Conservation (phyloP, 192 early-diverging fungal genomes). For the Jimgerdemannia flammicorona region DNA sequence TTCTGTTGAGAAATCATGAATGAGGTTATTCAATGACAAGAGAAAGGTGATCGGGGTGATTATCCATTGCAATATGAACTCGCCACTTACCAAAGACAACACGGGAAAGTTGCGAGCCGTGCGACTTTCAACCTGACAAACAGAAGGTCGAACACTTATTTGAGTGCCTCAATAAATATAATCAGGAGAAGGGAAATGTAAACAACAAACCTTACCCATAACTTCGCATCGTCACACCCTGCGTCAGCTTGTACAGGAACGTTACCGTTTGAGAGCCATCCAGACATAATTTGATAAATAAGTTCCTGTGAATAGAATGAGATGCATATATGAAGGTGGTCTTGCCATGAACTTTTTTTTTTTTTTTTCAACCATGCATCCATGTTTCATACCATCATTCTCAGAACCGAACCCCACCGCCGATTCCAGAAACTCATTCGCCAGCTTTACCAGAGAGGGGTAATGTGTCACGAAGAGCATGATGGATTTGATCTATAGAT, state of each 20-base stretch:
- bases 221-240: constrained; percentile 57
- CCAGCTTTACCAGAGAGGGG: constrained; percentile 56
- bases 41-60: background rate
- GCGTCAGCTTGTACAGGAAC: constrained; percentile 67
- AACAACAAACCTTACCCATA: constrained; percentile 52
- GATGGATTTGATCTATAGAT: constrained; percentile 34
- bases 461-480: constrained; percentile 83
- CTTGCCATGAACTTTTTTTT: no score
- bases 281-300: background rate
- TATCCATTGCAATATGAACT: background rate
- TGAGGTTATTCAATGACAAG: background rate
- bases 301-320: background rate
- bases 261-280: constrained; percentile 43
- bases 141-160: constrained; percentile 3
- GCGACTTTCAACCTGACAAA: constrained; percentile 68
- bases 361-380: background rate
- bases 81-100: no score
- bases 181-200: background rate
- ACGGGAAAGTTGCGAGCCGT: constrained; percentile 57
- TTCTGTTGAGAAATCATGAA: background rate
- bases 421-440: constrained; percentile 21
- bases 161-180: background rate
- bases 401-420: constrained; percentile 47
- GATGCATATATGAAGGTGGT: no score
- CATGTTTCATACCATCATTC: constrained; percentile 8